Evolutionary conservation across 83 land plant genomes (phyloP).

Genomic region (Diphasiastrum complanatum): DNA sequence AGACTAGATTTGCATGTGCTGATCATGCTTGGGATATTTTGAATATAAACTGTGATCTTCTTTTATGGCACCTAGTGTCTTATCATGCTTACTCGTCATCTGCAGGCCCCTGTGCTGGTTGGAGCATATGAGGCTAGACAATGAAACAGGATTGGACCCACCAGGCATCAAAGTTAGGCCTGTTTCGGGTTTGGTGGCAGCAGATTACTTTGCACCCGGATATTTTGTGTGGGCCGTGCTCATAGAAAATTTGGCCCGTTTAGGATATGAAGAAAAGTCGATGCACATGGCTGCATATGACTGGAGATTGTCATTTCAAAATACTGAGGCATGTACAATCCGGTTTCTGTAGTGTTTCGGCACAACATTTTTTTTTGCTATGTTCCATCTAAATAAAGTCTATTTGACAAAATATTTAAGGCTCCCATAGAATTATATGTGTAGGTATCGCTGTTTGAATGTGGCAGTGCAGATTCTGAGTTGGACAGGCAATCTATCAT

Average conservation of each 20-base stretch:
- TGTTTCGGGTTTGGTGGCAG: constrained; percentile 92
- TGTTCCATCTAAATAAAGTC: neutral
- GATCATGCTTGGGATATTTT: no score
- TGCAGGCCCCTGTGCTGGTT: constrained; percentile 94
- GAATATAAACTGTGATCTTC: no score
- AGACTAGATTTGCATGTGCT: no score
- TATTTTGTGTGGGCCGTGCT: constrained; percentile 97
- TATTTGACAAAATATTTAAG: neutral
- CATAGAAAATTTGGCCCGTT: constrained; percentile 79
- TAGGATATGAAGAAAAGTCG: constrained; percentile 89
- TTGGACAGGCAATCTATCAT: neutral
- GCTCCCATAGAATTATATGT: neutral
- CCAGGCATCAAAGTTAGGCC: constrained; percentile 68
- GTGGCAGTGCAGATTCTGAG: neutral
- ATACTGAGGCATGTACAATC: constrained; percentile 59
- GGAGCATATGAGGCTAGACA: constrained; percentile 86
- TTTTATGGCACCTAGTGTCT: no score
- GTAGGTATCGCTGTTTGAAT: neutral
- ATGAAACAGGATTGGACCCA: constrained; percentile 87
- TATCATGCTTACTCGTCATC: no score
- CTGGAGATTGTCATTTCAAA: constrained; percentile 89
- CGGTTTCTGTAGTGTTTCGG: neutral
- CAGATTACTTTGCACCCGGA: constrained; percentile 88
- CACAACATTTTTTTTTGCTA: neutral
- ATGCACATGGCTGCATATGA: constrained; percentile 98